These are phyloP conservation scores for Austroboletus olivaceoglutinosus DNA, from an alignment of 1,284 basidiomycete genomes.

Conservation along the genomic window DNA sequence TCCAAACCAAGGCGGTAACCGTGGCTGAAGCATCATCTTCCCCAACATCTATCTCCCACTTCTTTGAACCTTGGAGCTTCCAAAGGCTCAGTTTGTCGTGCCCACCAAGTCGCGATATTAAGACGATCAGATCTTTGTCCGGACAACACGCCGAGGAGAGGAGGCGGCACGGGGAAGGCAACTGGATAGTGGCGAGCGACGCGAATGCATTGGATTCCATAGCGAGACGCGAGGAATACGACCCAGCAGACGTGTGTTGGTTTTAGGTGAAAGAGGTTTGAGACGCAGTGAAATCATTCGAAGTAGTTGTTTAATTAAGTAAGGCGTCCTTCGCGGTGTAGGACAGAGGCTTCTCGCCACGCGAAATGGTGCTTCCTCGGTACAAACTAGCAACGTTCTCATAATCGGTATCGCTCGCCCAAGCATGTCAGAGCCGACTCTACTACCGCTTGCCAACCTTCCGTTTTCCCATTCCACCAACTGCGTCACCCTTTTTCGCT, in stretches of 20 bases:
- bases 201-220: conserved; percentile 52
- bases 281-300: conserved; percentile 14
- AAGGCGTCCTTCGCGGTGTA: conserved; percentile 20
- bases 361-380: conserved; percentile 26
- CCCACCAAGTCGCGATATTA: conserved; percentile 62
- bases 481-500: conserved; percentile 48
- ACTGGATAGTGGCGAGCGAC: conserved; percentile 54
- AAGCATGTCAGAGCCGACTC: background rate
- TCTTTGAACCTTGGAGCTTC: conserved; percentile 75
- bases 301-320: conserved; percentile 24
- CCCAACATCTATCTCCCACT: conserved; percentile 74
- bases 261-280: conserved; percentile 7
- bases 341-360: conserved; percentile 21
- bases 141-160: conserved; percentile 72
- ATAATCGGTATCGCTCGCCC: no score
- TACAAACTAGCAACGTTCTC: background rate
- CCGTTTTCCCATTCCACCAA: conserved; percentile 48
- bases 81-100: conserved; percentile 70
- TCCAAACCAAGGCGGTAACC: conserved; percentile 68
- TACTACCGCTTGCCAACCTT: conserved; percentile 44
- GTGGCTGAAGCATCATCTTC: conserved; percentile 42
- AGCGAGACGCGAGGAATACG: background rate
- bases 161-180: conserved; percentile 57
- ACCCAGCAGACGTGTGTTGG: background rate
- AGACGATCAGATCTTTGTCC: conserved; percentile 74